Conservation (phyloP, 148 eudicot species). For the Suaeda aralocaspica region DNA sequence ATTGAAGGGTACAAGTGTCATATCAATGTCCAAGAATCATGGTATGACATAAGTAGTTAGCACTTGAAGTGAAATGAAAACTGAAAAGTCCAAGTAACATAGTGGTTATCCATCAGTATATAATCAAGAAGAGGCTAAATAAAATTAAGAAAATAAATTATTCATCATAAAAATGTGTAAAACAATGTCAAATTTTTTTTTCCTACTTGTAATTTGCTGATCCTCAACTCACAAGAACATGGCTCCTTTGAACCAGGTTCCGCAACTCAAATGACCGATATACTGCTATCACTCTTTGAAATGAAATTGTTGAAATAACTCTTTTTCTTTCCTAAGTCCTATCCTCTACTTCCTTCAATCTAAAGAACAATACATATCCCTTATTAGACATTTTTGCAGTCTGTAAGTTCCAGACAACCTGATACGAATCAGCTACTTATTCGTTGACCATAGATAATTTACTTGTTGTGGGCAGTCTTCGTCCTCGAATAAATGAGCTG, state of each 20-base stretch:
- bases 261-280: background rate
- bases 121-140: background rate
- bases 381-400: constrained; percentile 5
- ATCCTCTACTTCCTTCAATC: background rate
- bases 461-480: constrained; percentile 63
- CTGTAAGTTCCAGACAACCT: background rate
- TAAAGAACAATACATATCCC: background rate
- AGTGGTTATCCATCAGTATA: background rate
- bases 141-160: background rate
- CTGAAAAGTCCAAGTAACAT: background rate
- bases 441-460: constrained; percentile 35
- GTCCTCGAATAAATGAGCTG: constrained; percentile 62
- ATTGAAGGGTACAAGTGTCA: too few species aligned
- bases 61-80: too few species aligned
- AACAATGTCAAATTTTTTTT: constrained; percentile 7
- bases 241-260: constrained; percentile 27
- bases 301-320: background rate
- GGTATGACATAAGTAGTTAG: too few species aligned
- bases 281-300: background rate
- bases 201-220: constrained; percentile 2
- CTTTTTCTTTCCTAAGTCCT: background rate
- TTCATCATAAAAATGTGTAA: background rate
- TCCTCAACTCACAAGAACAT: constrained; percentile 21
- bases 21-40: too few species aligned
- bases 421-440: constrained; percentile 18